Conservation (phyloP, 1,284 basidiomycete genomes). For the Meira nashicola region DNA sequence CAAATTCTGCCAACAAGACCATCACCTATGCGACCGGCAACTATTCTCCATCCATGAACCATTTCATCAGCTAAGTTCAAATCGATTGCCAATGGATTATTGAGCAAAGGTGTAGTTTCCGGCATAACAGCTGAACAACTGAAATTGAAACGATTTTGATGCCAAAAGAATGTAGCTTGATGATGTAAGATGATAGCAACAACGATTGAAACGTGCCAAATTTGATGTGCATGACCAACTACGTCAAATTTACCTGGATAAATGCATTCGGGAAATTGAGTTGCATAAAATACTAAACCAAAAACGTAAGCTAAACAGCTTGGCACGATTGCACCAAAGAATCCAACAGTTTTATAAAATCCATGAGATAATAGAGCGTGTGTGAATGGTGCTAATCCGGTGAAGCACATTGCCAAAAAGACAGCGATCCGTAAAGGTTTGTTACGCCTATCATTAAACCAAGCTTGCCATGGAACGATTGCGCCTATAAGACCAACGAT, state of each 20-base stretch:
- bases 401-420: constrained; percentile 48
- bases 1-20: constrained; percentile 36
- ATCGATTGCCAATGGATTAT: constrained; percentile 24
- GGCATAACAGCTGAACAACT: constrained; percentile 25
- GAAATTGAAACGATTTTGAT: constrained; percentile 43
- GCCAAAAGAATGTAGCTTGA: constrained; percentile 42
- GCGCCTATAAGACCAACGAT: constrained; percentile 41
- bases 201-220: constrained; percentile 50
- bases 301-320: constrained; percentile 39
- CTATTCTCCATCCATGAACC: constrained; percentile 32
- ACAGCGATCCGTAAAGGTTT: constrained; percentile 43
- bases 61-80: constrained; percentile 35
- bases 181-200: constrained; percentile 48
- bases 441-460: constrained; percentile 48
- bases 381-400: constrained; percentile 43
- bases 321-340: constrained; percentile 47
- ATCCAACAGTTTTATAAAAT: constrained; percentile 29
- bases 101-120: constrained; percentile 13
- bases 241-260: constrained; percentile 47
- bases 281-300: constrained; percentile 45
- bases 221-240: constrained; percentile 48
- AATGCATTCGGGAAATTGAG: constrained; percentile 46
- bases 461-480: constrained; percentile 47
- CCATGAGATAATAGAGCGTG: constrained; percentile 48
- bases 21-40: constrained; percentile 32